Evolutionary conservation across 208 protist genomes (phyloP), one percentile per base, ranked within the genome.

Genomic region (Herpetomonas samuelpessoai): DNA sequence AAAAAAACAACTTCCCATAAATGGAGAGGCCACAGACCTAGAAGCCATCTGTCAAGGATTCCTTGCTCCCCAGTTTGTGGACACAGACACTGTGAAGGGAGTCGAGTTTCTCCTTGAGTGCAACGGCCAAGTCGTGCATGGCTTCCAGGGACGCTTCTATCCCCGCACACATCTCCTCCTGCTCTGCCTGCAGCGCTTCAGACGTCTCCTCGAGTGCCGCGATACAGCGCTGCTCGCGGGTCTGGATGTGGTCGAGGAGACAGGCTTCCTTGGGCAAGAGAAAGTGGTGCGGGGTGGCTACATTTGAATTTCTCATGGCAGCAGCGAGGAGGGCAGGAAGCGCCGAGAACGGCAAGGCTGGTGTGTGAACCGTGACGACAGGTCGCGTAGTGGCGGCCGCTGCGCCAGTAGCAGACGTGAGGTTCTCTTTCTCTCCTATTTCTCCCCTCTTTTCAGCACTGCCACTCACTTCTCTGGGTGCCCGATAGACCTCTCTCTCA

Each of bases 121-220:
- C 53, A 10, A 56, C 63, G n/a, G 48, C 54, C 7, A 81, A 68
- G 12, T 67, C 62, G 2, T 53, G 35, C 21, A 87, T 75, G 4
- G 41, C 58, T 29, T 68, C 65, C 26, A 41, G 9, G 35, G 14
- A 6, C 35, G 6, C 14, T 41, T 70, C 71, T 58, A 73, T 83
- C 4, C 62, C 24, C 25, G 24, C 55, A 28, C 69, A 65, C 57
- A 88, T 30, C 54, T 76, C 66, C 3, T 53, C 45, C 25, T 85
- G 78, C 60, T 92, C 85, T 25, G 80, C 46, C 50, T 77, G 59
- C 25, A 92, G 56, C 22, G 62, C 71, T 7, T 53, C 47, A 39
- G 76, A 47, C 1, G 84, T 74, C 2, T 25, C 39, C 30, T 68
- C 62, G 38, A 89, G 71, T 18, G 74, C 63, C 18, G 29, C 35